A percentile compares a stretch with the other conserved stretches of the same genome.
Conservation (phyloP, 176 grass and related monocot genomes). For the Oryza glumipatula region DNA sequence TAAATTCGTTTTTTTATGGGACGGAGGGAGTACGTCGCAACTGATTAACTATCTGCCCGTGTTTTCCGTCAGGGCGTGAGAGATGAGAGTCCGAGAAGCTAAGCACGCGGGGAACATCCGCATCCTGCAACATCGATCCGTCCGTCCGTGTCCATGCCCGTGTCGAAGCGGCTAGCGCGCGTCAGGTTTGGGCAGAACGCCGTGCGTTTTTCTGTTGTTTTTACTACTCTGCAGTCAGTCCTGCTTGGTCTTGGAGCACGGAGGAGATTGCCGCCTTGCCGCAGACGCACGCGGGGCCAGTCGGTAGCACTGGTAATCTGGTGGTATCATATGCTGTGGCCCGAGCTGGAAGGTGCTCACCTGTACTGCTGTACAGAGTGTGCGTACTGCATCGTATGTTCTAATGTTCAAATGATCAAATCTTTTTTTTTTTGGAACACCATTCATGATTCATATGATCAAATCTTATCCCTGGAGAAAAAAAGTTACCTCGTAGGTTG, state of each 20-base stretch:
- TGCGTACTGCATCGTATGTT: background rate
- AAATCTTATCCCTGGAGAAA: background rate
- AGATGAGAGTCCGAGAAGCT: no score
- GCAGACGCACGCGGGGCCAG: background rate
- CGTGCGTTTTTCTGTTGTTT: background rate
- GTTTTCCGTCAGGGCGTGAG: background rate
- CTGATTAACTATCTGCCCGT: background rate
- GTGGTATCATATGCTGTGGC: no score
- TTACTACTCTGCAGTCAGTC: background rate
- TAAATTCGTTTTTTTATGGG: no score
- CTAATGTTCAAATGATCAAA: no score
- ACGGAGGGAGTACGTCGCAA: background rate
- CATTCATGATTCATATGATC: no score
- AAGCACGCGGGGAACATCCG: background rate
- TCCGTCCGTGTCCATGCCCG: slow-evolving; percentile 14
- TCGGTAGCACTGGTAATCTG: background rate
- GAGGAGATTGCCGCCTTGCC: no score
- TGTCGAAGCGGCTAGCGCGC: background rate
- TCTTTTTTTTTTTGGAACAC: no score
- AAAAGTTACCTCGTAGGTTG: background rate
- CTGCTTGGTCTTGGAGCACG: no score
- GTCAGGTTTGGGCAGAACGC: background rate
- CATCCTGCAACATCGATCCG: slow-evolving; percentile 1
- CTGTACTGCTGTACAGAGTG: no score
- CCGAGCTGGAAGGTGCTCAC: background rate